Evolutionary conservation across 176 grass and related monocot genomes (phyloP).

Genomic region (Pontederia crassipes): DNA sequence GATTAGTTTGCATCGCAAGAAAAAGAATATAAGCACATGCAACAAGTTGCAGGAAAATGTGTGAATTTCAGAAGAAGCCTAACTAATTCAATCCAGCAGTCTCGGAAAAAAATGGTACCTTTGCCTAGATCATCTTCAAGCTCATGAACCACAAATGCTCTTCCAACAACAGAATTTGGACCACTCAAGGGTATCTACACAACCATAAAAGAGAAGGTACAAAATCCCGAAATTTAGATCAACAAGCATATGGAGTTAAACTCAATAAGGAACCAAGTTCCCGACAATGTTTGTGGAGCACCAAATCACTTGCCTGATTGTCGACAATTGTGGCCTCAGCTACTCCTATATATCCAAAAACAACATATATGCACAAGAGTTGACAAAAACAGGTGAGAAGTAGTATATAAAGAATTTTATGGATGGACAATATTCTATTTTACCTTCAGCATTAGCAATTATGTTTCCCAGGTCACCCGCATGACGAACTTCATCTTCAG

Average conservation of each 20-base stretch:
- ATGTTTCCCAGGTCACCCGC: conserved; percentile 51
- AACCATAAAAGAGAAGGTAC: conserved; percentile 9
- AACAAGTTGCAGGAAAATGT: conserved; percentile 11
- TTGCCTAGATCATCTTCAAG: conserved; percentile 97
- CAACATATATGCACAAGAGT: conserved; percentile 8
- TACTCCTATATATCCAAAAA: conserved; percentile 48
- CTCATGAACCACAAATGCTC: conserved; percentile 98
- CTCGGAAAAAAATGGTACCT: conserved; percentile 27
- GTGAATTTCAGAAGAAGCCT: conserved; percentile 6
- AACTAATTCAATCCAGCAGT: background rate
- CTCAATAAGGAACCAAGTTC: no score
- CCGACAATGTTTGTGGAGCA: background rate
- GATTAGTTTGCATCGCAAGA: background rate
- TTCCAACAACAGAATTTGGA: conserved; percentile 73
- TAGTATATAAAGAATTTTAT: background rate
- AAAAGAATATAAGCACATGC: background rate
- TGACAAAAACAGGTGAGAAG: background rate
- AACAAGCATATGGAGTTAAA: background rate
- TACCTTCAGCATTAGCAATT: conserved; percentile 86
- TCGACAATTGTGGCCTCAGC: conserved; percentile 80
- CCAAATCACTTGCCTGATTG: conserved; percentile 42
- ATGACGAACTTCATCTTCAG: conserved; percentile 46
- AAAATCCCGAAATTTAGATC: conserved; percentile 1
- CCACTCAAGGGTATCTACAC: conserved; percentile 79
- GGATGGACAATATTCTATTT: conserved; percentile 13